Conservation (phyloP, 305 asterid species). For the Withania somnifera region DNA sequence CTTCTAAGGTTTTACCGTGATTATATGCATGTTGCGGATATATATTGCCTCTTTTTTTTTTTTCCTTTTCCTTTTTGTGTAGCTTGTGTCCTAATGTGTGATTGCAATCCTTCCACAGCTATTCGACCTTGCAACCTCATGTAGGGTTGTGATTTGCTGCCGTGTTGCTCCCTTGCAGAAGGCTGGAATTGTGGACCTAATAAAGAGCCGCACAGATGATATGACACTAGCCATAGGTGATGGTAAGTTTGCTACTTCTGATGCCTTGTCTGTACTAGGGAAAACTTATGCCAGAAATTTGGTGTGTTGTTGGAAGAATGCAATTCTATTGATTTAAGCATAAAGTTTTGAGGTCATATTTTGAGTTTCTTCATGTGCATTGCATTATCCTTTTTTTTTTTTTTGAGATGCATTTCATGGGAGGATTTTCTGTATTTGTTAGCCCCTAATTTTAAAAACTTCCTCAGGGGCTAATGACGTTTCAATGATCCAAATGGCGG, state of each 20-base stretch:
- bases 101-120: conserved; percentile 44
- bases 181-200: conserved; percentile 94
- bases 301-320: background rate
- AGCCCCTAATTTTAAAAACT: conserved; percentile 14
- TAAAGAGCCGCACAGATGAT: conserved; percentile 85
- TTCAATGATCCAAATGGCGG: conserved; percentile 99
- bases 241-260: conserved; percentile 40
- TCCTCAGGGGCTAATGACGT: conserved; percentile 87
- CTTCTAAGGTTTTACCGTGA: background rate
- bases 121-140: conserved; percentile 79
- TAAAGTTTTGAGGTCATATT: background rate
- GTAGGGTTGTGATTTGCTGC: conserved; percentile 89
- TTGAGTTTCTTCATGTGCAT: background rate
- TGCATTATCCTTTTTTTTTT: background rate
- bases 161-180: conserved; percentile 98
- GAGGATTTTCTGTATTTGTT: background rate
- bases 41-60: background rate
- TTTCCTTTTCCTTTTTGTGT: background rate
- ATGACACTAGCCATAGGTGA: conserved; percentile 98
- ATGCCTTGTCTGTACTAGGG: background rate
- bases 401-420: background rate
- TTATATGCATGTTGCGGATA: background rate
- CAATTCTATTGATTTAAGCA: background rate
- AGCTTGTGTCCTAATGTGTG: conserved; percentile 19
- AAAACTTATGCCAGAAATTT: background rate